These are phyloP conservation scores for Coniochaeta ligniaria DNA, from an alignment of 2,329 filamentous ascomycete species.

Conservation along the genomic window DNA sequence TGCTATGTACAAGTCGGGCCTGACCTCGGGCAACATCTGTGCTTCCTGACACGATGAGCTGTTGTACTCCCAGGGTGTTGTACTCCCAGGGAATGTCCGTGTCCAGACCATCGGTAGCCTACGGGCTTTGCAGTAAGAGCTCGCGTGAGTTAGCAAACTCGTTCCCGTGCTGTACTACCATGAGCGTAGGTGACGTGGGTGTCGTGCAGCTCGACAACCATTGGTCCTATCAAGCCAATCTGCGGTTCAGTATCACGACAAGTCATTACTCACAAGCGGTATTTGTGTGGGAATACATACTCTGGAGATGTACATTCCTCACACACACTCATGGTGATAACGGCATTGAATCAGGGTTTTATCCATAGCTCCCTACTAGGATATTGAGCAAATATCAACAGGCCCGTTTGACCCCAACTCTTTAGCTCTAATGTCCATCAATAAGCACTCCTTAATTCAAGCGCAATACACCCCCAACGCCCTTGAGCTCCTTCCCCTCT, in stretches of 20 bases:
- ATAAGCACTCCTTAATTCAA: not conserved
- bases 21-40: not conserved
- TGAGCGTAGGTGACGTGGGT: too few species aligned
- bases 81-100: not conserved
- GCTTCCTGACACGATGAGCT: not conserved
- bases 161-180: too few species aligned
- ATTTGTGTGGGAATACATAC: not conserved
- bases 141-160: not conserved
- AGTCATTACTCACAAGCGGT: not conserved
- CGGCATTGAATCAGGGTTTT: not conserved
- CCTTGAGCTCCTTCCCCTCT: not conserved
- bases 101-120: not conserved
- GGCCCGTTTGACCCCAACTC: not conserved
- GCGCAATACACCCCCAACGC: not conserved
- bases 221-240: not conserved
- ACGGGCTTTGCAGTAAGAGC: not conserved
- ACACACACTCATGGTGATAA: not conserved
- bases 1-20: not conserved
- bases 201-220: not conserved
- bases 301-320: not conserved
- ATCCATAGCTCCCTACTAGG: not conserved
- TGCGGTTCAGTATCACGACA: not conserved
- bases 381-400: not conserved
- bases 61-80: not conserved
- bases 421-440: not conserved